Evolutionary conservation across 139 green algal species (phyloP).

Genomic region (Desmodesmus armatus): DNA sequence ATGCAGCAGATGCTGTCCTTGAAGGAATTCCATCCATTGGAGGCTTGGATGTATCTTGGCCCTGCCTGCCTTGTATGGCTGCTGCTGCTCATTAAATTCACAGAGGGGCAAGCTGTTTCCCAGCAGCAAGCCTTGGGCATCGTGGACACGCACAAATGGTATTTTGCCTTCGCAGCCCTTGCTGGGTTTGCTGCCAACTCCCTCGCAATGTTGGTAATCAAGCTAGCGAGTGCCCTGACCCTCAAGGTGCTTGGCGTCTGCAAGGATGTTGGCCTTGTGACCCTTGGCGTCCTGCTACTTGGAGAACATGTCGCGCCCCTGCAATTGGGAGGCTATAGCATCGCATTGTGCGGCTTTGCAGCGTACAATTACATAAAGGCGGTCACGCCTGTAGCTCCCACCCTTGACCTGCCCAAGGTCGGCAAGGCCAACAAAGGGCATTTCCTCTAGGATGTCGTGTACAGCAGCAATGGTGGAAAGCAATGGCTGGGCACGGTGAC

Average conservation of each 20-base stretch:
- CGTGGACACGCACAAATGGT: neutral
- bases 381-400: too few species aligned
- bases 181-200: constrained; percentile 16
- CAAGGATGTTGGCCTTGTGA: constrained; percentile 33
- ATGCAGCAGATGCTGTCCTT: constrained; percentile 14
- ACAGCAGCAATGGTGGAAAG: too few species aligned
- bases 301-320: constrained; percentile 1
- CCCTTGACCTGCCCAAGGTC: too few species aligned
- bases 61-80: constrained; percentile 34
- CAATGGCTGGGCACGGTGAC: too few species aligned
- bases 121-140: neutral
- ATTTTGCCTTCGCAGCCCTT: neutral
- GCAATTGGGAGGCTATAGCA: constrained; percentile 7
- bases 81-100: neutral
- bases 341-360: neutral
- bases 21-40: constrained; percentile 9
- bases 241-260: constrained; percentile 38
- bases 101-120: neutral
- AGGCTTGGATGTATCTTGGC: constrained; percentile 23
- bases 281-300: neutral
- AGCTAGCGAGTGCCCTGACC: constrained; percentile 6
- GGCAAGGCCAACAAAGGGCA: too few species aligned
- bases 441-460: too few species aligned
- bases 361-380: constrained; percentile 35
- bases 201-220: constrained; percentile 12